phyloP scores from a whole-genome alignment of 345 rosid species.

The Melaleuca alternifolia region DNA sequence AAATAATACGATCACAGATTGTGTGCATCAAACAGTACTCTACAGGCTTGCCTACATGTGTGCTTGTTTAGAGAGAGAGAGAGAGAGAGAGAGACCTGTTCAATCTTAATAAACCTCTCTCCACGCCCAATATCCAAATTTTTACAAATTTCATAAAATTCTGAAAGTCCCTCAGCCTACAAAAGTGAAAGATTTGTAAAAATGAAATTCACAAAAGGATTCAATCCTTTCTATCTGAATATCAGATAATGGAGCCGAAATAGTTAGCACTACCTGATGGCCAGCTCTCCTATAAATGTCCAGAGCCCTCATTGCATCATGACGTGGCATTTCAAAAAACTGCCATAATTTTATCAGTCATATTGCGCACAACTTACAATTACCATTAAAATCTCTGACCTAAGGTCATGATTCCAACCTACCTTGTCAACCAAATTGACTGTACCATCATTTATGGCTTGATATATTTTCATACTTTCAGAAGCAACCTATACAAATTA shows the following conservation, averaged over 20 bases:
- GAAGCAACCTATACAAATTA: constrained; percentile 49
- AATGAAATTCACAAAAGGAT: not conserved
- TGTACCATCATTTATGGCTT: constrained; percentile 79
- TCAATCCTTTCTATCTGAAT: not conserved
- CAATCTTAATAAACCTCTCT: constrained; percentile 73
- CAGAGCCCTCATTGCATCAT: constrained; percentile 76
- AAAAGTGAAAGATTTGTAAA: not conserved
- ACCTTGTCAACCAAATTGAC: constrained; percentile 96
- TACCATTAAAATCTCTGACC: not conserved
- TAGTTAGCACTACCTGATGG: constrained; percentile 54
- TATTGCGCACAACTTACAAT: not conserved
- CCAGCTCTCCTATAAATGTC: constrained; percentile 79
- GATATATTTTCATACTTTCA: constrained; percentile 83
- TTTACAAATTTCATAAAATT: constrained; percentile 91
- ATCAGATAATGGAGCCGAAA: not conserved
- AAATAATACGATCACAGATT: not conserved
- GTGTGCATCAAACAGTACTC: not conserved
- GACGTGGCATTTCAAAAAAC: constrained; percentile 97
- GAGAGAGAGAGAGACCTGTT: constrained; percentile 50
- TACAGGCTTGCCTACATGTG: not conserved
- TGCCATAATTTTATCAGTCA: constrained; percentile 19
- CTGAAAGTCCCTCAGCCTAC: constrained; percentile 93
- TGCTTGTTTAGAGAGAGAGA: not conserved
- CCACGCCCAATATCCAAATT: constrained; percentile 75
- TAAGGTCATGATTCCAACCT: constrained; percentile 4